Percentiles rank a stretch among this genome's conserved stretches.
Evolutionary conservation across 2,329 filamentous ascomycete species (phyloP).

Genomic region (Tolypocladium album): DNA sequence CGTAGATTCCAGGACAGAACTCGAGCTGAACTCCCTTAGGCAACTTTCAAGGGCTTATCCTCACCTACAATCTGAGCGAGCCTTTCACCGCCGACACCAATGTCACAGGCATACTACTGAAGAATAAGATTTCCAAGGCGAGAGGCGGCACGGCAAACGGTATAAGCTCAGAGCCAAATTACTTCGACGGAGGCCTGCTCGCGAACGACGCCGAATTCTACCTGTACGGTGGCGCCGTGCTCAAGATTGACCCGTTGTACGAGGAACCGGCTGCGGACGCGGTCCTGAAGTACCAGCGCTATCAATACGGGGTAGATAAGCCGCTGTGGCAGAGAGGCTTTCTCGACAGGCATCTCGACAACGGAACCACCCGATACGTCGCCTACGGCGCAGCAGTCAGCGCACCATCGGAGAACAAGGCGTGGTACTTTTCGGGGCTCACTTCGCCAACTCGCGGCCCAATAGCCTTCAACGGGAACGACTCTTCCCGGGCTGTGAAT

Average conservation of each 20-base stretch:
- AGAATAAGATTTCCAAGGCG: slow-evolving; percentile 33
- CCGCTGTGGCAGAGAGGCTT: slow-evolving; percentile 33
- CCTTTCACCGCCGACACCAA: slow-evolving; percentile 44
- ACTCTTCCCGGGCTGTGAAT: slow-evolving; percentile 26
- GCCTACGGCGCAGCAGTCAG: slow-evolving; percentile 53
- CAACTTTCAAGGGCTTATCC: slow-evolving; percentile 41
- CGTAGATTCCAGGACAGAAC: not conserved
- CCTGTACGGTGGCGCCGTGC: slow-evolving; percentile 48
- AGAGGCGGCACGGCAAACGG: slow-evolving; percentile 33
- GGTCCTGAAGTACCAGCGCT: slow-evolving; percentile 40
- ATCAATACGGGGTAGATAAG: slow-evolving; percentile 37
- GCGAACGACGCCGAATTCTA: slow-evolving; percentile 53
- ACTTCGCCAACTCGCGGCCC: slow-evolving; percentile 36
- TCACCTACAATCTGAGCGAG: slow-evolving; percentile 46
- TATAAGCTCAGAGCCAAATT: slow-evolving; percentile 45
- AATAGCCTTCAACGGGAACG: slow-evolving; percentile 29
- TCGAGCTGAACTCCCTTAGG: slow-evolving; percentile 22
- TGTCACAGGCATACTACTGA: slow-evolving; percentile 37
- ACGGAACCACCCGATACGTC: slow-evolving; percentile 46
- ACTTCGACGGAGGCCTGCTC: slow-evolving; percentile 52
- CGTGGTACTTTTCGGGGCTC: slow-evolving; percentile 61
- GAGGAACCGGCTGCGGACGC: slow-evolving; percentile 28
- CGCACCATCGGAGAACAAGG: slow-evolving; percentile 58
- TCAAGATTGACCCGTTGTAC: slow-evolving; percentile 22
- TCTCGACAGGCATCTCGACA: slow-evolving; percentile 25